Evolutionary conservation across 306 rosid genomes (phyloP), one percentile per base, ranked within the genome.

Genomic region (Quercus glauca): DNA sequence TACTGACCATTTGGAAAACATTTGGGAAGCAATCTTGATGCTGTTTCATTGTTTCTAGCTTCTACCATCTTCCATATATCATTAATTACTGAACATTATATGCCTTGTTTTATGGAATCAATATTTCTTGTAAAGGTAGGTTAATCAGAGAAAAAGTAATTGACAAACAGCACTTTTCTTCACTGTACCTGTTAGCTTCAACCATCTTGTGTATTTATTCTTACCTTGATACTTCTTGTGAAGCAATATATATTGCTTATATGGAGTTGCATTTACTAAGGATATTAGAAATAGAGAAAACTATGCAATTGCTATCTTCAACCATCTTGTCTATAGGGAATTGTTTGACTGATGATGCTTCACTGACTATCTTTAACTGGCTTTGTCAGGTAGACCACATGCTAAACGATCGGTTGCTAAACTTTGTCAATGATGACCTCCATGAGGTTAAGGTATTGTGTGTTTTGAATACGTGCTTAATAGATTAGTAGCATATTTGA

Each of bases 351-450:
- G 35, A 78, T 79, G 73, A 77, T 59, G 33, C 69, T 71, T 35
- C 76, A 58, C 75, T 87, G 86, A 81, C 74, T 18, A 57, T 57
- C 76, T 75, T 59, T 80, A 31, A 61, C 76, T 71, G 74, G 82
- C 78, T 83, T 79, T 79, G 79, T 76, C 86, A 92, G 97, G 89
- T 90, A 75, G 92, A 92, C 77, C 91, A 90, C 86, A 81, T 86
- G 84, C 80, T 92, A 55, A 87, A 86, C 85, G 93, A 86, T 49
- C 84, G 82, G 80, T 81, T 92, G 81, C 78, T 74, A 56, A 83
- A 89, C 29, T 78, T 89, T 73, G 85, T 92, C 76, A 83, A 85
- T 82, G 90, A 78, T 79, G 94, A 92, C 83, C 89, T 92, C 81
- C 85, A 82, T 1, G 95, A 92, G 76, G 84, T 92, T 56, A 92